A percentile compares a stretch with the other conserved stretches of the same genome.
phyloP scores from a whole-genome alignment of 805 yeast species.

The Pichia californica region DNA sequence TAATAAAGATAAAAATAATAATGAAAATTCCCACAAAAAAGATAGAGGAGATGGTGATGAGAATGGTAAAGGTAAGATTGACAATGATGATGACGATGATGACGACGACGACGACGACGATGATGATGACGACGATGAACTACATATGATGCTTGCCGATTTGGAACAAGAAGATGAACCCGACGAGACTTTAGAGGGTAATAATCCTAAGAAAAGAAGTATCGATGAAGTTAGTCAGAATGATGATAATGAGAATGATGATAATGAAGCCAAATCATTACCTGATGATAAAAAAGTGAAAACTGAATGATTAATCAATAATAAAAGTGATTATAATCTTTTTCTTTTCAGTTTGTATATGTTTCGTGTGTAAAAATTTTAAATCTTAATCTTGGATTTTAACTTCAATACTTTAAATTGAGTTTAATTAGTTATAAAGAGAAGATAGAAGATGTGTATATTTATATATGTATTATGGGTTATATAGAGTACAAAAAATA shows the following conservation, averaged over 20 bases:
- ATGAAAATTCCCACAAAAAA: not conserved
- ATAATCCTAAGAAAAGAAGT: not conserved
- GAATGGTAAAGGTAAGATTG: not conserved
- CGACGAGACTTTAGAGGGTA: not conserved
- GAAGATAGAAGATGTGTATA: too few species aligned
- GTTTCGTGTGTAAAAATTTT: too few species aligned
- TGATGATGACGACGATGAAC: conserved; percentile 2
- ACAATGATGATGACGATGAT: conserved; percentile 1
- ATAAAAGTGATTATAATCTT: too few species aligned
- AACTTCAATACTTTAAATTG: too few species aligned
- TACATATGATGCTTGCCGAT: conserved; percentile 7
- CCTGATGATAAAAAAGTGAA: not conserved
- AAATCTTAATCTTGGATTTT: too few species aligned
- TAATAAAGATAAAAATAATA: not conserved
- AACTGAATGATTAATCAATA: not conserved
- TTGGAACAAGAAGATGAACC: conserved; percentile 6
- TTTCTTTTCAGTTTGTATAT: too few species aligned
- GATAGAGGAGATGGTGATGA: not conserved
- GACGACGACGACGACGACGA: not conserved
- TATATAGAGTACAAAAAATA: too few species aligned
- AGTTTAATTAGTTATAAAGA: too few species aligned
- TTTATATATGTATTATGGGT: too few species aligned
- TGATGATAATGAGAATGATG: not conserved
- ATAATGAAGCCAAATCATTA: not conserved
- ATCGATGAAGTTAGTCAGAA: not conserved